Base-by-base conservation (phyloP, 1,284 basidiomycete species). In the Fomitopsis pinicola region DNA sequence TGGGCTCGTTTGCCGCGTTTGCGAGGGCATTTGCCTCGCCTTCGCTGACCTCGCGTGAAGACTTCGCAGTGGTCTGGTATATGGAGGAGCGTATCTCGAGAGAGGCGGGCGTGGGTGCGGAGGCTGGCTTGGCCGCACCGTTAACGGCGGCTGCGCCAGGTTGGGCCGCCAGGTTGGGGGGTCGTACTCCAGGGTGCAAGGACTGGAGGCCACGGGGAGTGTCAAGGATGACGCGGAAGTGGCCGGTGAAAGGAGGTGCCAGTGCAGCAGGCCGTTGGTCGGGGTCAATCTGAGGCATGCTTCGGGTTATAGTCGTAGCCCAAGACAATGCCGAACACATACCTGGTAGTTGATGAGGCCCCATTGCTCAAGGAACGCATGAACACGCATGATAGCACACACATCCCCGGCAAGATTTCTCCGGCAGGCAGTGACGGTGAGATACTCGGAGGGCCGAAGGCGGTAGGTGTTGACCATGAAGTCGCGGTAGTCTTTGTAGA, bases 381-480 rank as follows among this genome's bases (percentile, higher is more conserved):
- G 97, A 0, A 99, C 97, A 58, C 97, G 87, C 96, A 98, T 98
- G 72, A 99, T 94, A 30, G 95, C 95, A 72, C 97, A 98, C 9
- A 99, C 97, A 74, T 99, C 97, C 60, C 97, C 97, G 3, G 97
- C 97, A 63, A 99, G 76, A 76, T 99, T 99, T 65, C 97, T 81
- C 69, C 97, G 78, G 73, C 97, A 99, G 1, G 97, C 97, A 2
- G 97, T 99, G 63, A 99, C 94, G 8, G 97, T 99, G 61, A 99
- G 84, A 72, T 99, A 99, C 75, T 99, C 97, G 46, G 86, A 86
- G 0, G 97, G 97, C 65, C 97, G 87, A 55, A 99, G 82, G 48
- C 97, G 84, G 77, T 98, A 99, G 3, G 97, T 97, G 79, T 99
- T 98, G 76, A 99, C 88, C 95, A 99, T 99, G 71, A 99, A 99